These are phyloP conservation scores for Penicillium longicatenatum DNA, from an alignment of 495 filamentous ascomycete species.

Conservation along the genomic window DNA sequence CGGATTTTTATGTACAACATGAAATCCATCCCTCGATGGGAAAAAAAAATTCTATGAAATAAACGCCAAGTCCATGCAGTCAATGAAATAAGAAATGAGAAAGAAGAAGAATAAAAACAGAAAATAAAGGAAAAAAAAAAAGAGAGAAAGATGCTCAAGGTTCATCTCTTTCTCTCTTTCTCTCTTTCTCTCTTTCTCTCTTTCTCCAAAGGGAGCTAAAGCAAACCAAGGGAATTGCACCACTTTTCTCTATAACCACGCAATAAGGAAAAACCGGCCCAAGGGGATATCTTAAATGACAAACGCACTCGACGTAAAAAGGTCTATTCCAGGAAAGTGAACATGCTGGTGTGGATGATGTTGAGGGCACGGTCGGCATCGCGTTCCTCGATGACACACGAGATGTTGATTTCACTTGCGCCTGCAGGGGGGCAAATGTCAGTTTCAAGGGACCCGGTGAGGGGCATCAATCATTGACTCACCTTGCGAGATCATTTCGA, in stretches of 20 bases:
- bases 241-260: constrained; percentile 2
- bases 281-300: constrained; percentile 33
- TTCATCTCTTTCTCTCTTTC: background rate
- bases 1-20: constrained; percentile 2
- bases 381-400: constrained; percentile 89
- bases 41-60: constrained; percentile 10
- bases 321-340: constrained; percentile 59
- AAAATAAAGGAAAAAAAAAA: background rate
- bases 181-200: background rate
- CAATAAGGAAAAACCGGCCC: constrained; percentile 13
- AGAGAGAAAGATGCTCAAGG: constrained; percentile 4
- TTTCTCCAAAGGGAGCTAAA: background rate
- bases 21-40: constrained; percentile 13
- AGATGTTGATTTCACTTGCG: constrained; percentile 98
- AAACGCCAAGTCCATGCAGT: constrained; percentile 25
- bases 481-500: constrained; percentile 98
- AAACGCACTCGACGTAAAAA: constrained; percentile 18
- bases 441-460: constrained; percentile 19
- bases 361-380: constrained; percentile 91
- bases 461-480: constrained; percentile 33
- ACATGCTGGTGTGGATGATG: constrained; percentile 90
- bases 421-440: constrained; percentile 52
- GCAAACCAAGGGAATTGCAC: background rate
- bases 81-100: constrained; percentile 12
- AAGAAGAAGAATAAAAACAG: no score